Conservation (phyloP, 2,329 filamentous ascomycete species). For the Aspergillus aculeatinus region DNA sequence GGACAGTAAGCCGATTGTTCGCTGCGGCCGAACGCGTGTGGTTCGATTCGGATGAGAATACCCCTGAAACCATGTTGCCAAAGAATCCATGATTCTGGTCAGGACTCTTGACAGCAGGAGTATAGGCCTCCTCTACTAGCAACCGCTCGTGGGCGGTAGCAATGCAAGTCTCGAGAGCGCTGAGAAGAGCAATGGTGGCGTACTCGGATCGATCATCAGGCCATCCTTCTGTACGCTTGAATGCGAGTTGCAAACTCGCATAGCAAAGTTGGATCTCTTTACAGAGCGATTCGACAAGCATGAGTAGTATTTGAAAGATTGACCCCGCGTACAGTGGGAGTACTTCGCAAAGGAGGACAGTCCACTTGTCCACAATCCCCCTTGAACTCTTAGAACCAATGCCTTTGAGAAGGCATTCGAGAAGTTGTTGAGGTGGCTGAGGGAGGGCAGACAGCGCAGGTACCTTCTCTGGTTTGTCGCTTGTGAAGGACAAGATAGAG, state of each 20-base stretch:
- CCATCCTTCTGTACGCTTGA: slow-evolving; percentile 43
- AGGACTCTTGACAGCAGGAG: slow-evolving; percentile 69
- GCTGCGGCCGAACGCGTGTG: slow-evolving; percentile 81
- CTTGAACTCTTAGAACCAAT: slow-evolving; percentile 73
- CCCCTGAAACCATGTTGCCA: slow-evolving; percentile 88
- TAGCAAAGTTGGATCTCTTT: slow-evolving; percentile 73
- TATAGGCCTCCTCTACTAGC: slow-evolving; percentile 70
- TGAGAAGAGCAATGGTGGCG: slow-evolving; percentile 72
- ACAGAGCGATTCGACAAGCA: slow-evolving; percentile 86
- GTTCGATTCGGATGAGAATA: slow-evolving; percentile 75
- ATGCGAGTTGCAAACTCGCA: slow-evolving; percentile 59
- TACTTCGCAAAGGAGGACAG: slow-evolving; percentile 77
- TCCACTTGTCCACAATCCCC: slow-evolving; percentile 85
- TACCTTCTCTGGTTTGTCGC: slow-evolving; percentile 44
- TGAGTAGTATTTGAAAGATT: slow-evolving; percentile 87
- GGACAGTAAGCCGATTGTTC: slow-evolving; percentile 87
- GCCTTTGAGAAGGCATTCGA: slow-evolving; percentile 80
- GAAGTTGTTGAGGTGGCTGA: slow-evolving; percentile 61
- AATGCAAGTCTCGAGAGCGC: slow-evolving; percentile 86
- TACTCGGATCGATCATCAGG: slow-evolving; percentile 57
- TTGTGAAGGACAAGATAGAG: slow-evolving; percentile 47
- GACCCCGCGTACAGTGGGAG: slow-evolving; percentile 79
- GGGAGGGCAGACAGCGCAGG: slow-evolving; percentile 33
- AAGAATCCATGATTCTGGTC: slow-evolving; percentile 87
- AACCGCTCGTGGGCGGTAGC: slow-evolving; percentile 83